These are phyloP conservation scores for Fusarium euwallaceae DNA, from an alignment of 2,329 filamentous ascomycete species.

Conservation along the genomic window DNA sequence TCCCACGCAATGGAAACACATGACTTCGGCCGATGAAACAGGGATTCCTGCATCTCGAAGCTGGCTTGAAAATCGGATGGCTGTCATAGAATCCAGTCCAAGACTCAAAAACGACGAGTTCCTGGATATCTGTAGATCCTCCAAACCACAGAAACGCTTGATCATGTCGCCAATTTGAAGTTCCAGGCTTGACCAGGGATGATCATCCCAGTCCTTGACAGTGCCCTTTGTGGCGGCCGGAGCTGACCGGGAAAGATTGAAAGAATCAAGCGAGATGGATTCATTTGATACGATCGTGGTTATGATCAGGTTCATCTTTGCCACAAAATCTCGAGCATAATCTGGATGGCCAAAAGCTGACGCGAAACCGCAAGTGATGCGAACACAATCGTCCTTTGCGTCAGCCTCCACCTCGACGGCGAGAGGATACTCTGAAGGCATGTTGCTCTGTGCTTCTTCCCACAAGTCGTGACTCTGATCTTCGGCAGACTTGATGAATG, in stretches of 20 bases:
- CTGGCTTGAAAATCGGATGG: constrained; percentile 1
- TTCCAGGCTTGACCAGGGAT: constrained; percentile 1
- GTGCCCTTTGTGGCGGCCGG: neutral
- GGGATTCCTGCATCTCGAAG: constrained; percentile 1
- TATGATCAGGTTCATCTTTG: neutral
- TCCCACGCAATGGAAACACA: constrained; percentile 4
- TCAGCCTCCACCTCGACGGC: constrained; percentile 1
- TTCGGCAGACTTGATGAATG: constrained; percentile 3
- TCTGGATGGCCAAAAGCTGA: neutral
- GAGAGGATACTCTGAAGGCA: constrained; percentile 3
- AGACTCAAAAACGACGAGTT: constrained; percentile 7
- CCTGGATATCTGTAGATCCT: neutral
- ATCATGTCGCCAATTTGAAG: neutral
- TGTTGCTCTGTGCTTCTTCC: neutral
- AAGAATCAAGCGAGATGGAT: constrained; percentile 1
- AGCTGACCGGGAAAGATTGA: neutral
- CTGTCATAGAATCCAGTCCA: constrained; percentile 1
- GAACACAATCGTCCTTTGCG: neutral
- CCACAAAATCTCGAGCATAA: neutral
- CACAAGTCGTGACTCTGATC: neutral
- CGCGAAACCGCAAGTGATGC: neutral
- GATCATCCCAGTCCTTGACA: neutral
- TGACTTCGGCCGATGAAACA: neutral
- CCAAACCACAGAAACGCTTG: neutral
- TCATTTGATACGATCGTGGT: neutral